phyloP scores from a whole-genome alignment of 805 yeast genomes.

The Kodamaea hsintzibuensis region DNA sequence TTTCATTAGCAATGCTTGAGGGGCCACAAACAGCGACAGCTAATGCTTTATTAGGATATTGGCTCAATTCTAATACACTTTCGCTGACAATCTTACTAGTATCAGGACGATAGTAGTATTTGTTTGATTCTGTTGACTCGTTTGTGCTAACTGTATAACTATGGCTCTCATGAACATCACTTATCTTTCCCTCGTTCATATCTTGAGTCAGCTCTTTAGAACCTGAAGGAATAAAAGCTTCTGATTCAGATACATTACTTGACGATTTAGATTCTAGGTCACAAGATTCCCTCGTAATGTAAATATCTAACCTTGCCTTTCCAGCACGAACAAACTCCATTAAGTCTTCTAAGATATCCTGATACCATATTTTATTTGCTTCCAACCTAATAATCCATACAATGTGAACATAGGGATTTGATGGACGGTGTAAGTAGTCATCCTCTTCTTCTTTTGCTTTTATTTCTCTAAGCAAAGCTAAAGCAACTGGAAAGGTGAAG shows the following conservation, averaged over 20 bases:
- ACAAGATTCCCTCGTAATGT: slow-evolving; percentile 25
- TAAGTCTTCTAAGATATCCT: slow-evolving; percentile 32
- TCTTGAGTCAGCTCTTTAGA: not conserved
- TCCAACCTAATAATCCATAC: slow-evolving; percentile 33
- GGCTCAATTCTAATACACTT: not conserved
- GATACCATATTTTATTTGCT: slow-evolving; percentile 37
- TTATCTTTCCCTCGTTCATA: too few species aligned
- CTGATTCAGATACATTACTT: not conserved
- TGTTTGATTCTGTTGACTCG: not conserved
- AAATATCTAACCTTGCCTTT: slow-evolving; percentile 24
- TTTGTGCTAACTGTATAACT: not conserved
- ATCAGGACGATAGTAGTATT: slow-evolving; percentile 2
- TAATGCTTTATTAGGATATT: slow-evolving; percentile 21
- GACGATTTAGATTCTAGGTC: not conserved
- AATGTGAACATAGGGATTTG: slow-evolving; percentile 24
- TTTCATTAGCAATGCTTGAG: slow-evolving; percentile 25
- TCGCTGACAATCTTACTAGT: not conserved
- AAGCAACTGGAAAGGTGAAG: slow-evolving; percentile 45
- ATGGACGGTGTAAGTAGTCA: slow-evolving; percentile 38
- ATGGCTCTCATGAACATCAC: too few species aligned
- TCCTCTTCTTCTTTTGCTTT: slow-evolving; percentile 22
- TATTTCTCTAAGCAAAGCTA: slow-evolving; percentile 37
- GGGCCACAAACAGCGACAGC: slow-evolving; percentile 48
- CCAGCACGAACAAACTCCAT: slow-evolving; percentile 23
- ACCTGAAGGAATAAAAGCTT: not conserved